Base-by-base conservation (phyloP, 129 eudicot species). In the Sambucus nigra region DNA sequence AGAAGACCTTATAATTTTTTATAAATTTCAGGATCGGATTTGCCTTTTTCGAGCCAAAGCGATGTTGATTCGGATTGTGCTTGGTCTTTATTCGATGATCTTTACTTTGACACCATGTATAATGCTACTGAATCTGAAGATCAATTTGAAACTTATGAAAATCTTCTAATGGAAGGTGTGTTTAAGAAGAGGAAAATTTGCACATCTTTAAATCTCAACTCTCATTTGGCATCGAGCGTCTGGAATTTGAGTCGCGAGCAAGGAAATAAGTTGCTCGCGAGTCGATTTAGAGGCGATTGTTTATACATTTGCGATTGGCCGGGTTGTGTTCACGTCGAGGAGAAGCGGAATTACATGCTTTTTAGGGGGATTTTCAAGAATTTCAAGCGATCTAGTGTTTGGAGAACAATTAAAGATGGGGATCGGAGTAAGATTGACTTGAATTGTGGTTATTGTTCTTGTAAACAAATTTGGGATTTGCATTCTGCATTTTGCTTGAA, bases 221-320 rank as follows among this genome's bases (percentile, higher is more conserved):
- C 98, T 17, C 98, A 91, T 67, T 72, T 91, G 67, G 98, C 98
- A 2, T 71, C 81, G 0, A 94, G 86, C 22, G 65, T 26, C 3
- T 82, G 98, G 89, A 80, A 72, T 50, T 61, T 91, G 67, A 85
- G 94, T 73, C 69, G 95, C 0, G 98, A 91, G 39, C 95, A 91
- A 39, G 98, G 98, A 5, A 91, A 85, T 8, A 91, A 91, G 63
- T 19, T 85, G 81, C 52, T 91, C 2, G 98, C 94, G 3, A 85
- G 98, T 69, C 65, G 98, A 15, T 91, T 91, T 60, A 69, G 94
- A 53, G 95, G 89, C n/a, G 98, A 91, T 67, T 81, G 86, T 42
- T 67, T 91, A 44, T 91, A 91, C 74, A 74, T 91, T 39, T 84
- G 94, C 24, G 94, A 86, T 58, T 91, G 98, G 98, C 98, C 98